Percentiles rank a stretch among this genome's conserved stretches.
Evolutionary conservation across 139 green algal genomes (phyloP).

Genomic region (Chlorella sp.): DNA sequence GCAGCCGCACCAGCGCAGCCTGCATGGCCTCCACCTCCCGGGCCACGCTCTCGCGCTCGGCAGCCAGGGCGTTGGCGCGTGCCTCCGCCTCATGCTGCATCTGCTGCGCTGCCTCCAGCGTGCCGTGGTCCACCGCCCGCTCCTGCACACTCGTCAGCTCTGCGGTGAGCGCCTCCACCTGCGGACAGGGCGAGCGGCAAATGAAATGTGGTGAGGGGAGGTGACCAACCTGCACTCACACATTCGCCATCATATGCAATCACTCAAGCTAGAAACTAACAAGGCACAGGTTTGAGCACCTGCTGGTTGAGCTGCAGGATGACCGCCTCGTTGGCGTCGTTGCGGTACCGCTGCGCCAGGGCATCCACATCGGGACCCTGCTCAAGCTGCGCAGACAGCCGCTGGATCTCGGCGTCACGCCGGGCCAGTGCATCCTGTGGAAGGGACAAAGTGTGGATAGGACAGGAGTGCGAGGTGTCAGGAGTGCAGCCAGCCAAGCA

Average conservation of each 20-base stretch:
- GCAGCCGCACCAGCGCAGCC: constrained; percentile 27
- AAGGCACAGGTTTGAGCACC: neutral
- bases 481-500: neutral
- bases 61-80: constrained; percentile 7
- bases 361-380: constrained; percentile 59
- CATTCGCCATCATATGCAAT: neutral
- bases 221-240: neutral
- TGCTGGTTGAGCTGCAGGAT: constrained; percentile 76
- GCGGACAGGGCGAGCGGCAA: neutral
- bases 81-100: constrained; percentile 10
- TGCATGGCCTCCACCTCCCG: constrained; percentile 37
- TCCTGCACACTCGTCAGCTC: constrained; percentile 33
- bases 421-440: constrained; percentile 46
- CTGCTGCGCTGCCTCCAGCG: constrained; percentile 17
- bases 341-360: constrained; percentile 59
- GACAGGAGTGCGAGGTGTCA: neutral
- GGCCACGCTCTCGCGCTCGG: constrained; percentile 3
- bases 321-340: constrained; percentile 69
- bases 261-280: neutral
- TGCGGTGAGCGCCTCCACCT: constrained; percentile 27
- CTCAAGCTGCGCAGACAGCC: constrained; percentile 43
- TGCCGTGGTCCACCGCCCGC: neutral
- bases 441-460: neutral
- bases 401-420: constrained; percentile 61
- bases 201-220: too few species aligned